Evolutionary conservation across 192 early-diverging fungal species (phyloP).

Genomic region (Endogone sp.): DNA sequence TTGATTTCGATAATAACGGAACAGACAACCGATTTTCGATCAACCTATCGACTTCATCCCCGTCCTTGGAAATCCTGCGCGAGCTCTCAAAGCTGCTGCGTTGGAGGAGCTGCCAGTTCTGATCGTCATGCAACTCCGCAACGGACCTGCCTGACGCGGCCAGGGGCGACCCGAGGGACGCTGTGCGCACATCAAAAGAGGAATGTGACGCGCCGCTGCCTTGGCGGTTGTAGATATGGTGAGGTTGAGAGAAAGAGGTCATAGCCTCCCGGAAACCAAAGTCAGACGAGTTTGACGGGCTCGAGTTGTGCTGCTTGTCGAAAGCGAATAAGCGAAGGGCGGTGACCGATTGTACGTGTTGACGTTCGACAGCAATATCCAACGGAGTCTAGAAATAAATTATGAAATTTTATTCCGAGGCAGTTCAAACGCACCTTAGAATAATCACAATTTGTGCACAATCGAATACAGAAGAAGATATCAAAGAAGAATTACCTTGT

Average conservation of each 20-base stretch:
- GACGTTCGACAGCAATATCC: conserved; percentile 47
- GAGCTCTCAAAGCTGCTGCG: neutral
- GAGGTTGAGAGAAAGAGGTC: conserved; percentile 26
- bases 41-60: neutral
- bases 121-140: neutral
- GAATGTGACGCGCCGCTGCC: conserved; percentile 19
- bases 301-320: conserved; percentile 34
- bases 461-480: neutral
- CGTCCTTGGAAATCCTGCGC: neutral
- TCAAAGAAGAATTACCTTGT: conserved; percentile 37
- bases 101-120: neutral
- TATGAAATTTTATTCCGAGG: neutral
- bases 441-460: neutral
- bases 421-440: too few species aligned
- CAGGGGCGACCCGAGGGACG: neutral
- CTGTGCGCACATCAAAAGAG: conserved; percentile 16
- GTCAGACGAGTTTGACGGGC: conserved; percentile 29
- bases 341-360: conserved; percentile 51
- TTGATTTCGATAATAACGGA: neutral
- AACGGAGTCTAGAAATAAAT: conserved; percentile 37
- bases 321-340: conserved; percentile 37
- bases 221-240: neutral
- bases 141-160: neutral
- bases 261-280: conserved; percentile 41
- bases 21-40: neutral